These are phyloP conservation scores for Scleroderma bovista DNA, from an alignment of 768 basidiomycete genomes.

Conservation along the genomic window DNA sequence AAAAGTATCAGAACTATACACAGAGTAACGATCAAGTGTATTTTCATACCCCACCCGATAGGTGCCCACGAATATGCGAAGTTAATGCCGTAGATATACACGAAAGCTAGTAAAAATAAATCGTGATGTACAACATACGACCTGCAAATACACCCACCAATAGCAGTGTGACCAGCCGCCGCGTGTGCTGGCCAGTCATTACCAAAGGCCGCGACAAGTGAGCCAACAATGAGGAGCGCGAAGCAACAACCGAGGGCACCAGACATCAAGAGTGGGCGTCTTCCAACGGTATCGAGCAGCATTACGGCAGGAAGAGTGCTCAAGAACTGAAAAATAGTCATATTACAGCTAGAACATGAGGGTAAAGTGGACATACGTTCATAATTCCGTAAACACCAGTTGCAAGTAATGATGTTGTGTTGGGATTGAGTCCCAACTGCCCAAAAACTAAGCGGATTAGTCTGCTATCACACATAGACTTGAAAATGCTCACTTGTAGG, in stretches of 20 bases:
- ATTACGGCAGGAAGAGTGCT: conserved; percentile 33
- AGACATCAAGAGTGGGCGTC: conserved; percentile 35
- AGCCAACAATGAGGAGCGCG: conserved; percentile 24
- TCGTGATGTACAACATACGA: conserved; percentile 10
- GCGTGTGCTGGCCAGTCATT: conserved; percentile 24
- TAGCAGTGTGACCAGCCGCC: conserved; percentile 22
- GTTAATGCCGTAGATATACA: conserved; percentile 35
- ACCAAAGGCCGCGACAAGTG: conserved; percentile 24
- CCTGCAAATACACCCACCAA: conserved; percentile 21
- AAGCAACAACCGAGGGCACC: conserved; percentile 32
- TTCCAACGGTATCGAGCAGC: conserved; percentile 34
- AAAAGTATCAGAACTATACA: conserved; percentile 6
- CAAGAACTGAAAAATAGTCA: conserved; percentile 19
- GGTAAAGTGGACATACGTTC: conserved; percentile 11
- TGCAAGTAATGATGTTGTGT: conserved; percentile 37
- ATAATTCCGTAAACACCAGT: conserved; percentile 37
- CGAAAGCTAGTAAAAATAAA: conserved; percentile 24
- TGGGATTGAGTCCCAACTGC: conserved; percentile 35
- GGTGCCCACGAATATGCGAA: conserved; percentile 32
- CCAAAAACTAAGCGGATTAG: conserved; percentile 31
- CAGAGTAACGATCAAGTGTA: conserved; percentile 1
- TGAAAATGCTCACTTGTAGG: conserved; percentile 1
- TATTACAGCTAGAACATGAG: not conserved
- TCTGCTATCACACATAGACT: not conserved
- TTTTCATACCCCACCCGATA: conserved; percentile 22